phyloP scores from a whole-genome alignment of 1,284 basidiomycete genomes.

The Ceratobasidium sp. region DNA sequence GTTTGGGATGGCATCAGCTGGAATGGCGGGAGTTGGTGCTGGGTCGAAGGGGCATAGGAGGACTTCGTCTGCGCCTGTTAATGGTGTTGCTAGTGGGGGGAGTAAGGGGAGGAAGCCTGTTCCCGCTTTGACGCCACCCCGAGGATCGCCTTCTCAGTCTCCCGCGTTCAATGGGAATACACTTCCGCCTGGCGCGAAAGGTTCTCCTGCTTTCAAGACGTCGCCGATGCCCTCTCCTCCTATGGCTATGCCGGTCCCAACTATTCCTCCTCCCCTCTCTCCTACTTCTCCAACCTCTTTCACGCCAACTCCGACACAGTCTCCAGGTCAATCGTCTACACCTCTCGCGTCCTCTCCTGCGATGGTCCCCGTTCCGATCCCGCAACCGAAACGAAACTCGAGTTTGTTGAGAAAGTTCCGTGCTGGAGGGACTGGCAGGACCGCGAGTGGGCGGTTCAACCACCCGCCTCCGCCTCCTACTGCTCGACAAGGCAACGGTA shows the following conservation, averaged over 20 bases:
- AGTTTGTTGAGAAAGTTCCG: constrained; percentile 38
- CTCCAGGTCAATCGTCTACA: no score
- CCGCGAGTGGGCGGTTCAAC: constrained; percentile 28
- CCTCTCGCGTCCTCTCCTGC: no score
- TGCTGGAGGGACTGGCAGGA: neutral
- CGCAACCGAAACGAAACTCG: constrained; percentile 33
- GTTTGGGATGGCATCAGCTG: no score
- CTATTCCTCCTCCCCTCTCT: neutral
- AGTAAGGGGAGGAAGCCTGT: constrained; percentile 16
- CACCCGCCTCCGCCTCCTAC: constrained; percentile 37
- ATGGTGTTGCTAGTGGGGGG: neutral
- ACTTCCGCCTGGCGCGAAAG: no score
- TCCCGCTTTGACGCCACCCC: neutral
- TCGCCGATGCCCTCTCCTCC: neutral
- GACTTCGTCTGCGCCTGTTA: constrained; percentile 6
- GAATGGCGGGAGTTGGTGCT: neutral
- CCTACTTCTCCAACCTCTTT: neutral
- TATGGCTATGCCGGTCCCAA: constrained; percentile 33
- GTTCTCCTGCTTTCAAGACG: neutral
- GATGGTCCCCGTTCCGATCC: constrained; percentile 24
- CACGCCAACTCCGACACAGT: neutral
- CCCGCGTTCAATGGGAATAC: no score
- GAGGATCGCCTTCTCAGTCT: no score
- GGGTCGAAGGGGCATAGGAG: constrained; percentile 7
- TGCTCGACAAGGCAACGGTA: no score